Base-by-base conservation (phyloP, 2,329 filamentous ascomycete genomes). In the Lachnum nothofagi region DNA sequence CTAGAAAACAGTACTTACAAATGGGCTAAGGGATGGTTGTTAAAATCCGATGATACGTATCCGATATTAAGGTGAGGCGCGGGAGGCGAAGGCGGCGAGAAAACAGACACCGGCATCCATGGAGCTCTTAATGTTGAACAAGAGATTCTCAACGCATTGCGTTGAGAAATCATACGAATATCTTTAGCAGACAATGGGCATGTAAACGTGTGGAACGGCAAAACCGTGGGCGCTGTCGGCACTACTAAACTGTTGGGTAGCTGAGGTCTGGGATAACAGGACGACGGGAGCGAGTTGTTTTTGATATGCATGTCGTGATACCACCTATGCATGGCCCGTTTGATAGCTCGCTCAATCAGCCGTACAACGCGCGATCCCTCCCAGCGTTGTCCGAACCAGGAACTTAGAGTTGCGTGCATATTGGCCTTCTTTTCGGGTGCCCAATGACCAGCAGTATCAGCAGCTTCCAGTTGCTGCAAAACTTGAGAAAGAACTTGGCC, bases 131-230 rank as follows among this genome's bases (percentile, higher is more conserved):
- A 71, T 0, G 93, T 95, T 3, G 90, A 93, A 56, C 86, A 90
- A 0, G 91, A 95, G 60, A 98, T 97, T 33, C 93, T 84, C 25
- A 94, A 76, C 1, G 89, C 93, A 64, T 98, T 98, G 20, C 93
- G 81, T 66, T 97, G 91, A 7, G 93, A 97, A 55, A 98, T 98
- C 63, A 87, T 80, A 14, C 93, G 86, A 51, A 98, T 89, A 58
- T 96, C 88, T 65, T 87, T 89, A 3, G 93, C 90, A 5, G 88
- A 90, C 56, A 98, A 74, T 0, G 93, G 93, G 56, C 88, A 95
- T 1, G 93, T 98, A 63, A 98, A 98, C 0, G 93, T 97, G 67
- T 98, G 93, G 63, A 98, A 98, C 0, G 93, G 93, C 1, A 98
- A 75, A 1, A 98, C 91, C 0, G 93, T 98, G 2, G 93, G 93